phyloP scores from a whole-genome alignment of 2,329 filamentous ascomycete species.

The Aspergillus sp. region DNA sequence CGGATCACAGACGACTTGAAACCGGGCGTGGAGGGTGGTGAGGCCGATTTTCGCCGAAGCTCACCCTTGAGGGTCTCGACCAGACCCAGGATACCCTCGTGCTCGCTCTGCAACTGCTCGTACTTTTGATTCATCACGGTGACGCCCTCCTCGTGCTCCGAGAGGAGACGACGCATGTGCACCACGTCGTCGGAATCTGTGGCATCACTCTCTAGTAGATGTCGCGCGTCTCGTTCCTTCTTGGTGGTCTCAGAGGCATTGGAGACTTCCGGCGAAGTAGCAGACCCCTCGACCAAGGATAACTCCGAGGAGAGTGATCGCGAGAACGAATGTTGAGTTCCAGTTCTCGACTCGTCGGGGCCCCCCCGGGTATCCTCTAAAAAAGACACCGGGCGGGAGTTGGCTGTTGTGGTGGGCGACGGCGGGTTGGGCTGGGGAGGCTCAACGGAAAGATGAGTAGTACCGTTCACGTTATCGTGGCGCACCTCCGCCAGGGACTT shows the following conservation, averaged over 20 bases:
- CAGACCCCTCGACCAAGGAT: constrained; percentile 75
- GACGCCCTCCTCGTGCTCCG: constrained; percentile 70
- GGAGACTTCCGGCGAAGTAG: constrained; percentile 55
- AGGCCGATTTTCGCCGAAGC: constrained; percentile 62
- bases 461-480: constrained; percentile 76
- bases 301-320: constrained; percentile 91
- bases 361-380: constrained; percentile 63
- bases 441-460: constrained; percentile 41
- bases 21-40: constrained; percentile 41
- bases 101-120: constrained; percentile 70
- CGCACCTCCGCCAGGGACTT: constrained; percentile 67
- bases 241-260: constrained; percentile 39
- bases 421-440: constrained; percentile 36
- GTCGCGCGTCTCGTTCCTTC: constrained; percentile 17
- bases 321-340: constrained; percentile 65
- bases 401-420: constrained; percentile 22
- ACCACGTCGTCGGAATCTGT: constrained; percentile 59
- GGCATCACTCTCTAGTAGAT: constrained; percentile 29
- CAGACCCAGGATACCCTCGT: constrained; percentile 72
- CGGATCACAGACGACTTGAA: constrained; percentile 64
- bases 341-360: constrained; percentile 57
- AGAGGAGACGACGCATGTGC: constrained; percentile 59
- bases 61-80: constrained; percentile 89
- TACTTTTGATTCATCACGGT: constrained; percentile 68
- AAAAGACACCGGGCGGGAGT: constrained; percentile 65